These are phyloP conservation scores for Alternaria burnsii DNA, from an alignment of 2,329 filamentous ascomycete species.

Conservation along the genomic window DNA sequence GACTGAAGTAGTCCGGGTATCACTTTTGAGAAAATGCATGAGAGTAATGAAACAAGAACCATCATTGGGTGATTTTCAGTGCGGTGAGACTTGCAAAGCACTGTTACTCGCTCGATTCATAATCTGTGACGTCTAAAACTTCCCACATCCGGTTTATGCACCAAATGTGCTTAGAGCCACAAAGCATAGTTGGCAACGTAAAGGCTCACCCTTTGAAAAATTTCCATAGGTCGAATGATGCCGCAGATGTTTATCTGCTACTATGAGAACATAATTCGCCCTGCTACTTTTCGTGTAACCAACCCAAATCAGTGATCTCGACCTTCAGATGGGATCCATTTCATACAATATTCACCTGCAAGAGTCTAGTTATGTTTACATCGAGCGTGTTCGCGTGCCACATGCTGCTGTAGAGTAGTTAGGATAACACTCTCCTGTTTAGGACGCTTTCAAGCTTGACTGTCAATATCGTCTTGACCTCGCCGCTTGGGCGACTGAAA, in stretches of 20 bases:
- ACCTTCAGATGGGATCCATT: not conserved
- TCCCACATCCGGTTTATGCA: not conserved
- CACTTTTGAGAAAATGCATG: not conserved
- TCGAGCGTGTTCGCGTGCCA: not conserved
- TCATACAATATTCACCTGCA: not conserved
- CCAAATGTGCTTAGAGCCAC: not conserved
- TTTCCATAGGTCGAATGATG: not conserved
- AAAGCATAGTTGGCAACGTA: not conserved
- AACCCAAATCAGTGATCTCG: not conserved
- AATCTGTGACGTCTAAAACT: not conserved
- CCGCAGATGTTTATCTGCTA: not conserved
- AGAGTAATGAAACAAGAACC: not conserved
- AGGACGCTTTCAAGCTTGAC: not conserved
- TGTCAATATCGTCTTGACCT: not conserved
- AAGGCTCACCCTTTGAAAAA: not conserved
- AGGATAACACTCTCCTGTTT: not conserved
- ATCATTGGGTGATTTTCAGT: rapidly evolving
- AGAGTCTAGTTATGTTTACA: not conserved
- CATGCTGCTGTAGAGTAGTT: not conserved
- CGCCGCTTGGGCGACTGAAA: not conserved
- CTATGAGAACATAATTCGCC: not conserved
- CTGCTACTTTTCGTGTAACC: not conserved
- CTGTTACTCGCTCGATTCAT: not conserved
- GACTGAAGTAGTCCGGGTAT: not conserved
- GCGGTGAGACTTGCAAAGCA: not conserved